These are phyloP conservation scores for Globisporangium radiosum DNA, from an alignment of 352 stramenopile genomes.

Conservation along the genomic window DNA sequence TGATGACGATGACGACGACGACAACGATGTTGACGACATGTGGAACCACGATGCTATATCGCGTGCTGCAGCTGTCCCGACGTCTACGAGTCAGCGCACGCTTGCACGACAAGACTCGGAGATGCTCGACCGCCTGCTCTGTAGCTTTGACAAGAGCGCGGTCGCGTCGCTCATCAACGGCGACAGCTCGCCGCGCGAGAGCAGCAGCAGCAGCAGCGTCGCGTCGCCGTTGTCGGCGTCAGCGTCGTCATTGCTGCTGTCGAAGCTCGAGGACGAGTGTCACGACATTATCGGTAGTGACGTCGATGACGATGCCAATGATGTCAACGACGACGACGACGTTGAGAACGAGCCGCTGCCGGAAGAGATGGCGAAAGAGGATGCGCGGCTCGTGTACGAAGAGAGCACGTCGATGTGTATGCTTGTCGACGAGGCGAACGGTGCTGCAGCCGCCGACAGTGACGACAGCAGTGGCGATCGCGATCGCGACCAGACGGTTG, in stretches of 20 bases:
- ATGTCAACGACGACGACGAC: neutral
- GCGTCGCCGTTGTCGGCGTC: neutral
- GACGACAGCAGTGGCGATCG: neutral
- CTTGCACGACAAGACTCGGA: slow-evolving; percentile 20
- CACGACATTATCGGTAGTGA: neutral
- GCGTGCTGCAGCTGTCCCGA: neutral
- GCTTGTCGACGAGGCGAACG: neutral
- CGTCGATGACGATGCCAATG: neutral
- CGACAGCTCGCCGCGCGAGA: neutral
- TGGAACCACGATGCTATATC: neutral
- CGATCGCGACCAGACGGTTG: neutral
- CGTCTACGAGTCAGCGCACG: slow-evolving; percentile 11
- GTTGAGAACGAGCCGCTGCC: slow-evolving; percentile 13
- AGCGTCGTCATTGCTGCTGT: neutral
- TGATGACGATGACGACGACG: neutral
- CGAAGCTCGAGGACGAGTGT: neutral
- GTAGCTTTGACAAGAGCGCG: slow-evolving; percentile 12
- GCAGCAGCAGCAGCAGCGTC: too few species aligned
- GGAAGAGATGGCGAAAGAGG: slow-evolving; percentile 20
- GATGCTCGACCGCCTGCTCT: slow-evolving; percentile 26
- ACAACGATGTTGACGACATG: neutral
- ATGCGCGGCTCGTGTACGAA: slow-evolving; percentile 22
- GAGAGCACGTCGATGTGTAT: slow-evolving; percentile 17
- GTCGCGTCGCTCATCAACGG: neutral
- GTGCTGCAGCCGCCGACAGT: neutral